These are phyloP conservation scores for Pseudomassariella vexata DNA, from an alignment of 2,329 filamentous ascomycete species.

Conservation along the genomic window DNA sequence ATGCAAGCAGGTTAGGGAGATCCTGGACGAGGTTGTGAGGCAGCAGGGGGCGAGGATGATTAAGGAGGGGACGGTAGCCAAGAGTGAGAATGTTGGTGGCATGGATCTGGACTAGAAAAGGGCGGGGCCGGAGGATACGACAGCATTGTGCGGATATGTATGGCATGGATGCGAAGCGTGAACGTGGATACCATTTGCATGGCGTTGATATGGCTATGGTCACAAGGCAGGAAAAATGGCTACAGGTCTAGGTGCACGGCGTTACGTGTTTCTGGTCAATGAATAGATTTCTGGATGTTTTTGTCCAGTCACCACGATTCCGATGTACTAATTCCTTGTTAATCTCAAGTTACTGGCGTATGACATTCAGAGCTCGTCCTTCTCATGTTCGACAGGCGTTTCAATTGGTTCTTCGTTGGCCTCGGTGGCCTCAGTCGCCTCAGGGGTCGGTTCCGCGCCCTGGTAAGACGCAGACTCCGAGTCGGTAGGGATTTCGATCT, in stretches of 20 bases:
- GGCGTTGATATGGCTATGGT: slow-evolving; percentile 5
- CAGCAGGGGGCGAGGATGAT: slow-evolving; percentile 63
- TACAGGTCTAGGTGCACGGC: slow-evolving; percentile 9
- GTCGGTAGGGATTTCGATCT: slow-evolving; percentile 22
- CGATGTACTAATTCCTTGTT: slow-evolving; percentile 9
- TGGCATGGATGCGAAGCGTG: no score
- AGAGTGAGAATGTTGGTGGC: slow-evolving; percentile 39
- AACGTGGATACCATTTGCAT: slow-evolving; percentile 7
- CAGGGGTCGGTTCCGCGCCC: slow-evolving; percentile 26
- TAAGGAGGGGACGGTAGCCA: slow-evolving; percentile 45
- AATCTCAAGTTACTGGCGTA: slow-evolving; percentile 5
- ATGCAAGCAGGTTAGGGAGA: slow-evolving; percentile 76
- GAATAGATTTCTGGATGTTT: slow-evolving; percentile 1
- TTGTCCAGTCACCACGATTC: no score
- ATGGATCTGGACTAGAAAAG: slow-evolving; percentile 41
- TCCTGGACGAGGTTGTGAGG: slow-evolving; percentile 75
- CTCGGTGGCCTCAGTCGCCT: slow-evolving; percentile 26
- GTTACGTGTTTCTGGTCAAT: no score
- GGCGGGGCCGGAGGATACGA: slow-evolving; percentile 3
- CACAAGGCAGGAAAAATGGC: slow-evolving; percentile 1
- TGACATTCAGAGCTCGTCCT: slow-evolving; percentile 43
- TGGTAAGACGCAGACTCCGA: slow-evolving; percentile 20
- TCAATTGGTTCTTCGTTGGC: no score
- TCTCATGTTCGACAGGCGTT: no score
- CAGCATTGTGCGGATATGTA: background rate